A percentile compares a stretch with the other conserved stretches of the same genome.
These are phyloP conservation scores for Microthlaspi erraticum DNA, from an alignment of 345 rosid genomes.

Conservation along the genomic window DNA sequence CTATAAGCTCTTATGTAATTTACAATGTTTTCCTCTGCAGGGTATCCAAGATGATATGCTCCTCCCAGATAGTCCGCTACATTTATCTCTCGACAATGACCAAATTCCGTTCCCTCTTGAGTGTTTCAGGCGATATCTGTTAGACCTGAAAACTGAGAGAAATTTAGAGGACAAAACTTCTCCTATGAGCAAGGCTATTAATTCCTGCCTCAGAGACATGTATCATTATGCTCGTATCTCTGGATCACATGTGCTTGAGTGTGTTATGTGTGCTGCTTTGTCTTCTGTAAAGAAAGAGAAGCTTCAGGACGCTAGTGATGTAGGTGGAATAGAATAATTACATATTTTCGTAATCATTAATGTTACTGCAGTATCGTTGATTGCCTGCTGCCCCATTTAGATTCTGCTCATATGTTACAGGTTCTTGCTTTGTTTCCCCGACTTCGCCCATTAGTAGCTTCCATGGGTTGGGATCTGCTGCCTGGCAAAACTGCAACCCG, in stretches of 20 bases:
- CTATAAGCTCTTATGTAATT: conserved; percentile 16
- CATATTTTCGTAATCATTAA: conserved; percentile 15
- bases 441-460: conserved; percentile 83
- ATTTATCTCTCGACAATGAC: conserved; percentile 56
- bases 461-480: conserved; percentile 97
- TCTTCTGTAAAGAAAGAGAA: conserved; percentile 70
- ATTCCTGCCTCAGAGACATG: conserved; percentile 78
- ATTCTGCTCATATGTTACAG: conserved; percentile 50
- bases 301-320: conserved; percentile 88
- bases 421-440: conserved; percentile 75
- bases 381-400: conserved; percentile 8
- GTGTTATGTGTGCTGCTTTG: conserved; percentile 75
- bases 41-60: conserved; percentile 77
- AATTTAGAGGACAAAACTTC: conserved; percentile 49
- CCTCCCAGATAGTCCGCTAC: conserved; percentile 60
- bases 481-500: conserved; percentile 73
- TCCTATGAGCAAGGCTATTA: conserved; percentile 51
- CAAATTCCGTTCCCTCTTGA: conserved; percentile 72
- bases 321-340: conserved; percentile 49
- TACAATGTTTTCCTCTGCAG: conserved; percentile 51
- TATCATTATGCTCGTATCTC: conserved; percentile 90
- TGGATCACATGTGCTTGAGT: conserved; percentile 81
- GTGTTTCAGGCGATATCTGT: conserved; percentile 58
- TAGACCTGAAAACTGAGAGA: conserved; percentile 49
- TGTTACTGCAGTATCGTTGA: conserved; percentile 27